phyloP scores from a whole-genome alignment of 805 yeast genomes.

The Pichia gijzeniarum region DNA sequence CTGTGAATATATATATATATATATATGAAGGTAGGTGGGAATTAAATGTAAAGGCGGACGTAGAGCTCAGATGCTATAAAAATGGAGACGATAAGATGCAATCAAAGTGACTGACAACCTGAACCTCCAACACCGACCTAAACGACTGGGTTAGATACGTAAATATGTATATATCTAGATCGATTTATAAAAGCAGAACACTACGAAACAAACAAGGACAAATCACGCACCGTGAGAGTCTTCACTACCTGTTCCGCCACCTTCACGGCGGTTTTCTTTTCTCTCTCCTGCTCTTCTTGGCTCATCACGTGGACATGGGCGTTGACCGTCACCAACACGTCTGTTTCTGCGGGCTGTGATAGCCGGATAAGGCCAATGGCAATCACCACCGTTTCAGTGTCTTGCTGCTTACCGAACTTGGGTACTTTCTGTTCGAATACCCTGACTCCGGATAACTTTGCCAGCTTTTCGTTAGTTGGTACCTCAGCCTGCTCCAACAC shows the following conservation, averaged over 20 bases:
- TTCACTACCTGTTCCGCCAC: background rate
- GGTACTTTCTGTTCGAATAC: constrained; percentile 38
- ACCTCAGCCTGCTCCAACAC: background rate
- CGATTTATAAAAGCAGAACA: background rate
- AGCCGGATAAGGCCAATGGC: constrained; percentile 4
- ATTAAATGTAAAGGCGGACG: too few species aligned
- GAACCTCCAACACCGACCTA: too few species aligned
- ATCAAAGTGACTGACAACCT: too few species aligned
- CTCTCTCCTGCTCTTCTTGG: background rate
- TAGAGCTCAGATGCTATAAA: too few species aligned
- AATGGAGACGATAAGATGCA: too few species aligned
- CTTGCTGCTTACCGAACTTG: constrained; percentile 41
- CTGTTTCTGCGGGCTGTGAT: constrained; percentile 1
- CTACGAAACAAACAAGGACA: constrained; percentile 1
- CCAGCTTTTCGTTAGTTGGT: background rate
- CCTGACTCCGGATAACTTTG: constrained; percentile 24
- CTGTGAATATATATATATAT: background rate
- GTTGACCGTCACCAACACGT: constrained; percentile 3
- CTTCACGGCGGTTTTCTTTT: background rate
- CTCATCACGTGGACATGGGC: background rate
- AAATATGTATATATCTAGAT: too few species aligned
- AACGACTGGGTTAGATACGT: too few species aligned
- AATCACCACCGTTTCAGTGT: background rate
- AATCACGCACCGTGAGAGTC: background rate
- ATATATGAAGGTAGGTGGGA: too few species aligned